phyloP scores from a whole-genome alignment of 129 eudicot genomes.

The Calendula officinalis region DNA sequence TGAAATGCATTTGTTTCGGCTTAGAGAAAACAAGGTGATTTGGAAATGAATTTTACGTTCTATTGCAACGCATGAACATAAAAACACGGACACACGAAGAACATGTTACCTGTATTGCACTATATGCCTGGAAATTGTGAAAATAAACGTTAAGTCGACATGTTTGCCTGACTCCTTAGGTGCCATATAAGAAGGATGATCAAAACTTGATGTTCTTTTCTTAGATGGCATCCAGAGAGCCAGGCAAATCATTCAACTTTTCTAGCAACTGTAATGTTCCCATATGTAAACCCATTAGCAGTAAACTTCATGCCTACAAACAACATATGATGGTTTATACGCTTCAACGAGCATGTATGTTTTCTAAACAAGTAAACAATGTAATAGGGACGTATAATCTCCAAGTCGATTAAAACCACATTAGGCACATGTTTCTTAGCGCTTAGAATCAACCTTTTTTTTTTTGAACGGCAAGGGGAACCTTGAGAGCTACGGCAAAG shows the following conservation, averaged over 20 bases:
- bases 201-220: conserved; percentile 23
- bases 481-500: no score
- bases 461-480: no score
- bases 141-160: conserved; percentile 2
- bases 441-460: background rate
- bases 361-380: conserved; percentile 2
- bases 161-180: conserved; percentile 47
- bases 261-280: no score
- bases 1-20: no score
- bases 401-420: background rate
- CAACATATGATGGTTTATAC: background rate
- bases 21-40: no score
- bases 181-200: conserved; percentile 34
- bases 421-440: background rate
- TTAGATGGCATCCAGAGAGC: conserved; percentile 50
- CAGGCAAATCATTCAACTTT: conserved; percentile 36
- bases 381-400: background rate
- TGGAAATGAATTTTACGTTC: no score
- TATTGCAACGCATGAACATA: no score
- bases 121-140: no score
- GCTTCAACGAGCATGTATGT: no score
- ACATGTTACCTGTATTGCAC: conserved; percentile 1
- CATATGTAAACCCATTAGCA: background rate
- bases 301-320: conserved; percentile 12
- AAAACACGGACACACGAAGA: no score